A percentile compares a stretch with the other conserved stretches of the same genome.
Evolutionary conservation across 129 eudicot species (phyloP).

Genomic region (Tagetes erecta): DNA sequence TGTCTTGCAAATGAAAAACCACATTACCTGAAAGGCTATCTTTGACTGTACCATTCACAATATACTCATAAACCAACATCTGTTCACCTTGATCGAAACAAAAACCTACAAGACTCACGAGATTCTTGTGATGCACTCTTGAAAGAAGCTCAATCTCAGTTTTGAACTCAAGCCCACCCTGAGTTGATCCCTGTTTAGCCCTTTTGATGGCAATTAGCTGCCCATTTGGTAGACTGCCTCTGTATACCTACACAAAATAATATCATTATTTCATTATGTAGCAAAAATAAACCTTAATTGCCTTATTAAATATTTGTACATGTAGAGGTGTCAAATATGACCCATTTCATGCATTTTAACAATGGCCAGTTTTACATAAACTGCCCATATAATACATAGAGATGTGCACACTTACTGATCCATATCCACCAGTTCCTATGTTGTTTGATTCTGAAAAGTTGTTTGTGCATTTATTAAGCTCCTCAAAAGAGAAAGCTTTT

Average conservation of each 20-base stretch:
- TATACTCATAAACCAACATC: conserved; percentile 67
- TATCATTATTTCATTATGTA: neutral
- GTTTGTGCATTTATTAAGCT: conserved; percentile 53
- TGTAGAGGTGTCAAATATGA: neutral
- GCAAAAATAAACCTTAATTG: neutral
- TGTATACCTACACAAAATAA: conserved; percentile 51
- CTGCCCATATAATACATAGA: neutral
- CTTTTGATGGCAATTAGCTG: conserved; percentile 66
- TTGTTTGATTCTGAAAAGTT: conserved; percentile 50
- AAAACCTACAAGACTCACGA: conserved; percentile 64
- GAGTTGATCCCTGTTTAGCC: conserved; percentile 58
- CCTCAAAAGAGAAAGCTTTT: conserved; percentile 59
- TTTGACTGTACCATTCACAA: conserved; percentile 54
- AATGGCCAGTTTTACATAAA: neutral
- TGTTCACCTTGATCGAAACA: conserved; percentile 72
- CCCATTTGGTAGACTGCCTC: conserved; percentile 56
- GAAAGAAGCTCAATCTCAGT: conserved; percentile 81
- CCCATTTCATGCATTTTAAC: neutral
- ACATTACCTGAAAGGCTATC: conserved; percentile 53
- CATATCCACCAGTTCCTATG: conserved; percentile 77
- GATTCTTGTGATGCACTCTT: conserved; percentile 70
- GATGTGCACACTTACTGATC: conserved; percentile 43
- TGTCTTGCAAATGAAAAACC: neutral
- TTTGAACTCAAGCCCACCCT: conserved; percentile 64
- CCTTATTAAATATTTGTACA: neutral